Percentiles rank a stretch among this genome's conserved stretches.
Conservation (phyloP, 164 flowering plant species). For the Nymphaea colorata region DNA sequence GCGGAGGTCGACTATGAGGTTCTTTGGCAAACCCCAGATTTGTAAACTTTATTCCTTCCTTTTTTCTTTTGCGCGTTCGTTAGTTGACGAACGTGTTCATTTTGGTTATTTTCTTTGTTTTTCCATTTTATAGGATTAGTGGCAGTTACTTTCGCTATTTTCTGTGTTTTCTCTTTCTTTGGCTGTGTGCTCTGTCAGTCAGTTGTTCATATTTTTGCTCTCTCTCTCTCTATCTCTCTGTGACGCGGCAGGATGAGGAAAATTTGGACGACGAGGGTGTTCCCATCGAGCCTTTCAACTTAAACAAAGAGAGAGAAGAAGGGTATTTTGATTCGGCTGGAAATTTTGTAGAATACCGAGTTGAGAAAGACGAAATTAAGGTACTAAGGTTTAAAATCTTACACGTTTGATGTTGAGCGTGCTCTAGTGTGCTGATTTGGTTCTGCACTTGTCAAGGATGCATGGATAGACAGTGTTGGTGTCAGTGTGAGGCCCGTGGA, state of each 20-base stretch:
- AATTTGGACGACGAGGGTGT: slow-evolving; percentile 66
- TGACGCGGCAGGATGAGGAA: slow-evolving; percentile 44
- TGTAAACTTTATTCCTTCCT: neutral
- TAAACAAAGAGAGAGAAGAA: slow-evolving; percentile 80
- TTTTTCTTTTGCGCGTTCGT: neutral
- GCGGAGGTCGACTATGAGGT: slow-evolving; percentile 80
- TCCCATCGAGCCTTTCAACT: slow-evolving; percentile 75
- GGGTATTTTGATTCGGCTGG: slow-evolving; percentile 86
- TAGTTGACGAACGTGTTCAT: neutral
- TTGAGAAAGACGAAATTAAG: slow-evolving; percentile 45
- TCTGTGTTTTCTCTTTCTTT: neutral
- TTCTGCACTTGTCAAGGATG: slow-evolving; percentile 46
- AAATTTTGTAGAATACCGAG: slow-evolving; percentile 77
- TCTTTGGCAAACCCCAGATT: neutral
- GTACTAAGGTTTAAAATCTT: slow-evolving; percentile 17
- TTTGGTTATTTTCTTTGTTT: neutral
- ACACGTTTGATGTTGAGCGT: neutral
- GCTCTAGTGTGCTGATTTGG: neutral
- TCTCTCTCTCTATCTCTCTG: slow-evolving; percentile 6
- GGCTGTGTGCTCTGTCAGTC: neutral
- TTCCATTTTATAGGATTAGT: neutral
- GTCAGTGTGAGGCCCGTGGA: slow-evolving; percentile 29
- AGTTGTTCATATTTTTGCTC: neutral
- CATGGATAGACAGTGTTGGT: slow-evolving; percentile 93
- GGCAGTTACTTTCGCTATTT: too few relatives aligned